Evolutionary conservation across 2,329 filamentous ascomycete genomes (phyloP).

Genomic region (Xylaria digitata): DNA sequence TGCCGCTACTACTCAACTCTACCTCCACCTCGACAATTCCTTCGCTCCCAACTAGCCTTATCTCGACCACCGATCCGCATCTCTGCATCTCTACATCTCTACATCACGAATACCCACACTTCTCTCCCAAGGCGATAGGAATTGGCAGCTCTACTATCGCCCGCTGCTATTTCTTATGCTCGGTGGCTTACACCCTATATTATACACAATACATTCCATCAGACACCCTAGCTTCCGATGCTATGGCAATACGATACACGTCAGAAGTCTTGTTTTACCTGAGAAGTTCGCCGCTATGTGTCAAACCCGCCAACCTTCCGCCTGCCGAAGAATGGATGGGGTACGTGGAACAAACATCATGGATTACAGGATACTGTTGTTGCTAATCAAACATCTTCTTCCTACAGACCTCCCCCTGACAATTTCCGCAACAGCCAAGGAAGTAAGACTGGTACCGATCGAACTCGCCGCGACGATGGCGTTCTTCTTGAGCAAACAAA

Average conservation of each 20-base stretch:
- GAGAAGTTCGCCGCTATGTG: constrained; percentile 83
- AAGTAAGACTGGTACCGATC: constrained; percentile 58
- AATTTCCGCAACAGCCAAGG: constrained; percentile 56
- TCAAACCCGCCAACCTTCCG: constrained; percentile 81
- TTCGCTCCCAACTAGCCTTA: constrained; percentile 10
- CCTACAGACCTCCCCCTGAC: constrained; percentile 58
- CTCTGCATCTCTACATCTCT: neutral
- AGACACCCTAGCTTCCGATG: constrained; percentile 41
- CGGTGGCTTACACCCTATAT: constrained; percentile 2
- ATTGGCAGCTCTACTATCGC: neutral
- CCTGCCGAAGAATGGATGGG: constrained; percentile 97
- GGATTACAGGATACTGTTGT: neutral
- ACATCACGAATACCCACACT: neutral
- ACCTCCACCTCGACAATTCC: constrained; percentile 8
- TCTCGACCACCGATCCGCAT: constrained; percentile 16
- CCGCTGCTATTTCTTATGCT: constrained; percentile 21
- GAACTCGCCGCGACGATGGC: constrained; percentile 58
- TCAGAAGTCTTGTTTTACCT: constrained; percentile 80
- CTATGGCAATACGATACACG: constrained; percentile 75
- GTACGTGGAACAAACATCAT: constrained; percentile 61
- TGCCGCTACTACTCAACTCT: constrained; percentile 18
- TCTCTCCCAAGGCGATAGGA: neutral
- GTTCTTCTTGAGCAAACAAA: constrained; percentile 61
- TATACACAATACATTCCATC: constrained; percentile 31
- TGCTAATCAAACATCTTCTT: constrained; percentile 32